Evolutionary conservation across 2,329 filamentous ascomycete species (phyloP).

Genomic region (Chaetomium olivaceum): DNA sequence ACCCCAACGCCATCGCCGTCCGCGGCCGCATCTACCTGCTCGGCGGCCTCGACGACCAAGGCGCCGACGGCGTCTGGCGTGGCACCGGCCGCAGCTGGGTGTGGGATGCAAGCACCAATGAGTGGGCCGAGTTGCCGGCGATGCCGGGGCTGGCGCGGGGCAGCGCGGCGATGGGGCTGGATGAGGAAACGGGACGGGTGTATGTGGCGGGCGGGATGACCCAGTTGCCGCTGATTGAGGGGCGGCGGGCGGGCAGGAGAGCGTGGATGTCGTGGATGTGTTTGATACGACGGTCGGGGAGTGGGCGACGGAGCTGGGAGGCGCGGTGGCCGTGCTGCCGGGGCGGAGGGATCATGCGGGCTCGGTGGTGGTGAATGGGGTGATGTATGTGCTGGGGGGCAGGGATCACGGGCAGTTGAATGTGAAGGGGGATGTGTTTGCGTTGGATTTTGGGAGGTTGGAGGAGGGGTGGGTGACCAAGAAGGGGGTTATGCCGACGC

Average conservation of each 20-base stretch:
- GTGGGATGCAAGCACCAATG: background rate
- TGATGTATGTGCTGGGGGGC: conserved; percentile 6
- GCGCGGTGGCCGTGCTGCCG: background rate
- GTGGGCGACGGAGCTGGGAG: background rate
- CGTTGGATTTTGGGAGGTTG: conserved; percentile 1
- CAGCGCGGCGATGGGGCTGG: background rate
- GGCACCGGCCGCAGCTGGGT: background rate
- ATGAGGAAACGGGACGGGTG: background rate
- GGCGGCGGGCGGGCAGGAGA: background rate
- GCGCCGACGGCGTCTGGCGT: background rate
- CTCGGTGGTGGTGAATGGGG: background rate
- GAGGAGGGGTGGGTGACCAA: conserved; percentile 7
- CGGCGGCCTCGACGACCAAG: background rate
- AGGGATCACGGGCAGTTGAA: background rate
- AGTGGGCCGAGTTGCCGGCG: background rate
- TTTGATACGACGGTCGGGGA: background rate
- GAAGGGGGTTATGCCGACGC: background rate
- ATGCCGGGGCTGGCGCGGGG: background rate
- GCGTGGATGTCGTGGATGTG: conserved; percentile 1
- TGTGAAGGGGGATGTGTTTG: conserved; percentile 8
- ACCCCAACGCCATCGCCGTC: conserved; percentile 4
- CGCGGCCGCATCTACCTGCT: background rate
- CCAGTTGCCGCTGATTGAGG: background rate
- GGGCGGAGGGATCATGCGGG: conserved; percentile 1
- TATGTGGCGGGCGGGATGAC: background rate